Conservation (phyloP, 1,284 basidiomycete genomes). For the Inonotus obliquus region DNA sequence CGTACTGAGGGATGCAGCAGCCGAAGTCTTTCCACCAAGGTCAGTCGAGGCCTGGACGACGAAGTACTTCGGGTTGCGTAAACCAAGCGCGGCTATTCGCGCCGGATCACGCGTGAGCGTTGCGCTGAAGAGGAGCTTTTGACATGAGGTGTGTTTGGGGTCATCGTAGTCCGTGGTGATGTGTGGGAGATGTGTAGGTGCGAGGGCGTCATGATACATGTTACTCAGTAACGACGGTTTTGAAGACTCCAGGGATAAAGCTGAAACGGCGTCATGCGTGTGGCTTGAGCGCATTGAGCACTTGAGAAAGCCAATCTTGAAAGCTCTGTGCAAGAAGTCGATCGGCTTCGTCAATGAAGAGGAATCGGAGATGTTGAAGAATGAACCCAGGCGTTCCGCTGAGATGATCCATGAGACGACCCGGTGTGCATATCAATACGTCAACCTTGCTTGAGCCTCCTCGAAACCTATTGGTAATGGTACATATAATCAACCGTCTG, state of each 20-base stretch:
- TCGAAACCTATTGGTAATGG: constrained; percentile 41
- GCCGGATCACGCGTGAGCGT: constrained; percentile 93
- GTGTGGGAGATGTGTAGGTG: constrained; percentile 49
- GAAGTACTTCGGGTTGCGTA: constrained; percentile 85
- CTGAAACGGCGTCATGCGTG: neutral
- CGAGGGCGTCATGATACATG: constrained; percentile 45
- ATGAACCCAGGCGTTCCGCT: constrained; percentile 86
- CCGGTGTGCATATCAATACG: constrained; percentile 93
- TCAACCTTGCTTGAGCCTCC: constrained; percentile 89
- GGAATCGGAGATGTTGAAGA: constrained; percentile 88
- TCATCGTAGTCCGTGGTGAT: constrained; percentile 51
- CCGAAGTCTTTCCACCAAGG: constrained; percentile 35
- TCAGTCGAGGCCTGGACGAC: constrained; percentile 61
- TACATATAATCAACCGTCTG: constrained; percentile 1
- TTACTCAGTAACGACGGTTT: neutral
- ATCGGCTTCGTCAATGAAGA: constrained; percentile 98
- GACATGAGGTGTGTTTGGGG: constrained; percentile 63
- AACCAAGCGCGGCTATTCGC: constrained; percentile 80
- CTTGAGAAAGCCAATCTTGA: constrained; percentile 88
- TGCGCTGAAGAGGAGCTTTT: constrained; percentile 96
- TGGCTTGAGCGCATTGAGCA: constrained; percentile 68
- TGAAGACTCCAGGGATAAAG: constrained; percentile 18
- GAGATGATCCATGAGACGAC: constrained; percentile 91
- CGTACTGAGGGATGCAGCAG: constrained; percentile 42
- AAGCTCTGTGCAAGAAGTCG: constrained; percentile 92